Percentiles rank a stretch among this genome's conserved stretches.
Evolutionary conservation across 2,329 filamentous ascomycete genomes (phyloP).

Genomic region (Cercospora sp.): DNA sequence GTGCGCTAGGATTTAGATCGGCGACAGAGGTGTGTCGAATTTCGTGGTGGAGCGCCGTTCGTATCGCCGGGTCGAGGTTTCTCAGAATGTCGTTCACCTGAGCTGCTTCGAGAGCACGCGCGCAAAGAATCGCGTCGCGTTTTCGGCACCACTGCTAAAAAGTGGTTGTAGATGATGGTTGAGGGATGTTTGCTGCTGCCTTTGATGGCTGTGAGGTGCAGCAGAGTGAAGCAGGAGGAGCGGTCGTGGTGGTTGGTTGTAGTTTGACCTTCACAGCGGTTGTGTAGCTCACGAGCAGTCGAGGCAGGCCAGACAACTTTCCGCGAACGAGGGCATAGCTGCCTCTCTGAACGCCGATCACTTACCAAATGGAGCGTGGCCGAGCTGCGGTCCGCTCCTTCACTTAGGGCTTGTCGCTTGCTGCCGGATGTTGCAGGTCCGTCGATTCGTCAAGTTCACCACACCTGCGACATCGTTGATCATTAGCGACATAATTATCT

Average conservation of each 20-base stretch:
- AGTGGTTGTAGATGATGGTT: not conserved
- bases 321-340: not conserved
- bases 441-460: not conserved
- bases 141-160: not conserved
- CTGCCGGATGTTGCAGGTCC: not conserved
- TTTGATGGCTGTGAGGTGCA: not conserved
- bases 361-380: not conserved
- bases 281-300: not conserved
- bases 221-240: not conserved
- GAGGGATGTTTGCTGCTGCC: not conserved
- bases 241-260: not conserved
- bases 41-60: not conserved
- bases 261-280: not conserved
- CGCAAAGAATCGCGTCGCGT: not conserved
- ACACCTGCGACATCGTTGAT: not conserved
- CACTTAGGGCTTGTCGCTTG: not conserved
- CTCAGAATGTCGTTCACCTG: not conserved
- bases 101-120: not conserved
- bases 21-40: not conserved
- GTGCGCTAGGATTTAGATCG: not conserved
- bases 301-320: slow-evolving; percentile 3
- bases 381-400: not conserved
- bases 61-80: not conserved
- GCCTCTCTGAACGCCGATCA: not conserved
- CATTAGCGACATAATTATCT: not conserved